phyloP scores from a whole-genome alignment of 257 asterid species.

The Ocimum tenuiflorum region DNA sequence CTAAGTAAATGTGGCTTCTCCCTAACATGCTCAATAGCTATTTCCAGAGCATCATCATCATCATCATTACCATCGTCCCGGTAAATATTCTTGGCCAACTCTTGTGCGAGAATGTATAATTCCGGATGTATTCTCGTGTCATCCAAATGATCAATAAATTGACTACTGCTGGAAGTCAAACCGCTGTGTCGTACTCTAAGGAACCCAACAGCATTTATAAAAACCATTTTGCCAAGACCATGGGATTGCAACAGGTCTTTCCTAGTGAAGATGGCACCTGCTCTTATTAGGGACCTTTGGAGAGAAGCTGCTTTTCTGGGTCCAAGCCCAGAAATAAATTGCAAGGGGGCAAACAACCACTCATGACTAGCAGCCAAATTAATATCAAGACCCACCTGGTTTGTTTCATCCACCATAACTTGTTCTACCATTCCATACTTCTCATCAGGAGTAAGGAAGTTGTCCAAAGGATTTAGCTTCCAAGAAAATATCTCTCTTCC shows the following conservation, averaged over 20 bases:
- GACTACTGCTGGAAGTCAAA: slow-evolving; percentile 73
- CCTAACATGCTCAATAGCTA: slow-evolving; percentile 90
- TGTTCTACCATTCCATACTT: slow-evolving; percentile 82
- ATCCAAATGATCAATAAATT: slow-evolving; percentile 77
- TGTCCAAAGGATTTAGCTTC: slow-evolving; percentile 80
- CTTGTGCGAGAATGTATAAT: slow-evolving; percentile 81
- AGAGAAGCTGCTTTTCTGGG: slow-evolving; percentile 91
- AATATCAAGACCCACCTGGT: slow-evolving; percentile 87
- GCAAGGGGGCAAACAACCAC: slow-evolving; percentile 91
- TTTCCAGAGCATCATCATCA: slow-evolving; percentile 81
- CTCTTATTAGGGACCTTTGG: slow-evolving; percentile 77
- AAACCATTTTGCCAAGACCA: slow-evolving; percentile 83
- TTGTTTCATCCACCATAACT: slow-evolving; percentile 87
- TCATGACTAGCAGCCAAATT: slow-evolving; percentile 68
- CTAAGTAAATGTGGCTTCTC: slow-evolving; percentile 77
- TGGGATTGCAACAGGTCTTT: slow-evolving; percentile 76
- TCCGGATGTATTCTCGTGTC: slow-evolving; percentile 97
- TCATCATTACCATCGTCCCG: slow-evolving; percentile 66
- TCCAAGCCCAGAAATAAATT: slow-evolving; percentile 90
- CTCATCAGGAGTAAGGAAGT: slow-evolving; percentile 90
- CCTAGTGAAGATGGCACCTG: slow-evolving; percentile 78
- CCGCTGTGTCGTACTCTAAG: slow-evolving; percentile 85
- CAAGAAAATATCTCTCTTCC: slow-evolving; percentile 89
- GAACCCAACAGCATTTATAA: slow-evolving; percentile 90
- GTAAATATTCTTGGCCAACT: slow-evolving; percentile 86